Percentiles rank a stretch among this genome's conserved stretches.
These are phyloP conservation scores for Paraconiothyrium brasiliense DNA, from an alignment of 2,329 filamentous ascomycete genomes.

Conservation along the genomic window DNA sequence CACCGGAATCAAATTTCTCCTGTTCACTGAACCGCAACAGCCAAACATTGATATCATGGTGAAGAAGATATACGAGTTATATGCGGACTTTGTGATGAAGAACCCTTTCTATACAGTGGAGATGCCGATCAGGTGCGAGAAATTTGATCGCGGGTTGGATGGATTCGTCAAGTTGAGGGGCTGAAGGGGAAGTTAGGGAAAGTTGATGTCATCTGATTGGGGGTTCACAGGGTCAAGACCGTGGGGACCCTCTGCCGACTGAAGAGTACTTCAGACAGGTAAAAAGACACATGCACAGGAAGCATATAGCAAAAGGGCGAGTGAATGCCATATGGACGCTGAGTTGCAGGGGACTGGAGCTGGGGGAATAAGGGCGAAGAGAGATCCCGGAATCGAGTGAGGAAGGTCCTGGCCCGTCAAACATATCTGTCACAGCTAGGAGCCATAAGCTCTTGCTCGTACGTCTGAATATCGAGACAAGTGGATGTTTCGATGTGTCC, in stretches of 20 bases:
- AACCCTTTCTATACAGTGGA: slow-evolving; percentile 98
- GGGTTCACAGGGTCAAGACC: background rate
- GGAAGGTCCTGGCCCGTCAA: background rate
- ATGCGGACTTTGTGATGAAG: slow-evolving; percentile 98
- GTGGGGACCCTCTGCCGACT: background rate
- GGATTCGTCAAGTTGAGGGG: slow-evolving; percentile 74
- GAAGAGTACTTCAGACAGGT: background rate
- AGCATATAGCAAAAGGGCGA: background rate
- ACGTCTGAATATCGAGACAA: background rate
- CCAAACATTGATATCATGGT: slow-evolving; percentile 86
- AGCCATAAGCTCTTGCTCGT: background rate
- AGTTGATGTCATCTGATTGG: background rate
- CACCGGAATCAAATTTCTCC: slow-evolving; percentile 92
- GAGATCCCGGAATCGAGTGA: background rate
- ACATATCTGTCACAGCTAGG: background rate
- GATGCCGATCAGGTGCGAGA: slow-evolving; percentile 95
- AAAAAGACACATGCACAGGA: background rate
- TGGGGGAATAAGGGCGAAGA: background rate
- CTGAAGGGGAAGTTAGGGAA: slow-evolving; percentile 24
- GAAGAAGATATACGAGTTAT: slow-evolving; percentile 89
- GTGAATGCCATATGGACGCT: background rate
- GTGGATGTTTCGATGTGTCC: background rate
- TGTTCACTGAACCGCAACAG: slow-evolving; percentile 92
- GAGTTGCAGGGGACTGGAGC: background rate
- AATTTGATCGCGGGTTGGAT: slow-evolving; percentile 86